Base-by-base conservation (phyloP, 2,329 filamentous ascomycete species). In the Metarhizium sp. region DNA sequence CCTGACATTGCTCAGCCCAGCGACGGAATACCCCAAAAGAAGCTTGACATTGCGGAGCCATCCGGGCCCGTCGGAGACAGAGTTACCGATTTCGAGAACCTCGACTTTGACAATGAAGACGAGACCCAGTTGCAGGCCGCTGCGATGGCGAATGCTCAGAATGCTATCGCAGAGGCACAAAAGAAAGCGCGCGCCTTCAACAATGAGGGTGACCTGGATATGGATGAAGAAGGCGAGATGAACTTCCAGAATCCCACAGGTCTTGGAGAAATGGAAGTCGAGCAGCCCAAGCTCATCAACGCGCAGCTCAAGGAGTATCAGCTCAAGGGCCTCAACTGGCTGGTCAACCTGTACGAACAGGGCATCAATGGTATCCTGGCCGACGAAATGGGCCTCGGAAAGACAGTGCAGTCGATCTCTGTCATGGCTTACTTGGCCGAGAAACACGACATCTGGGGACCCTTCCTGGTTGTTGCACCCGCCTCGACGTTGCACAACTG, bases 171-270 rank as follows among this genome's bases (percentile, higher is more conserved):
- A 63, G 89, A 96, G 70, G 94, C 94, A 1, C 90, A 96, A 70
- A 86, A 91, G 69, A 92, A 94, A 70, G 94, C 94, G 1, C 86
- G 91, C 52, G 89, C 89, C 10, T 99, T 99, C 79, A 95, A 97
- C 74, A 85, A 90, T 58, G 77, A 83, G 53, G 82, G 85, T 66
- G 53, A 47, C 50, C 64, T 71, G 7, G 83, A 82, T 56, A 84
- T 88, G 70, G 88, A 94, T 61, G 91, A 96, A 57, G 92, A 96
- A 65, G 92, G 92, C 63, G 94, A 99, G 74, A 90, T 99, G 88
- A 99, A 99, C 75, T 99, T 99, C 78, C 94, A 99, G 74, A 97
- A 99, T 69, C 94, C 94, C 0, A 94, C 92, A 4, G 94, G 92
- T 66, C 80, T 99, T 64, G 92, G 92, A 64, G 92, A 94, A 64